phyloP scores from a whole-genome alignment of 1,284 basidiomycete genomes.

The Cutaneotrichosporon arboriforme region DNA sequence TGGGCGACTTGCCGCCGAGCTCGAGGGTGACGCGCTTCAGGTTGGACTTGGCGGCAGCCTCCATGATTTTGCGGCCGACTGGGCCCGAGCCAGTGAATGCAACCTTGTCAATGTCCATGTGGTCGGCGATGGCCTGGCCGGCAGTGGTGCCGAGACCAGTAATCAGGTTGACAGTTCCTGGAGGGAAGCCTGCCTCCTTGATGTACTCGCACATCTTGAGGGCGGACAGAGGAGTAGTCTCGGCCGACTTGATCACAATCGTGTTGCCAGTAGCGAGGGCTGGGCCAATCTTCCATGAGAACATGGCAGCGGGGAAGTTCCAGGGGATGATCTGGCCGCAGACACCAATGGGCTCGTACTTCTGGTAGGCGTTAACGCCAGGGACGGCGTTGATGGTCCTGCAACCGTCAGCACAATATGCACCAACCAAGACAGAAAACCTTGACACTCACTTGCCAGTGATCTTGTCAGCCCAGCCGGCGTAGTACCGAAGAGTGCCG shows the following conservation, averaged over 20 bases:
- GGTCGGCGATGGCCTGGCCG: constrained; percentile 56
- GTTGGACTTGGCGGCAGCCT: constrained; percentile 71
- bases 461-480: constrained; percentile 61
- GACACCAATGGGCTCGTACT: constrained; percentile 91
- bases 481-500: constrained; percentile 62
- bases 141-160: constrained; percentile 61
- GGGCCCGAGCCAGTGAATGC: constrained; percentile 56
- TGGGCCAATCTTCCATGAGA: constrained; percentile 81
- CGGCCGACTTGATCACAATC: constrained; percentile 49
- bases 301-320: constrained; percentile 62
- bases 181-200: constrained; percentile 77
- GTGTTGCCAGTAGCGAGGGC: constrained; percentile 62
- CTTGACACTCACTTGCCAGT: constrained; percentile 54
- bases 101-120: constrained; percentile 67
- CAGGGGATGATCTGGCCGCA: constrained; percentile 72
- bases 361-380: constrained; percentile 63
- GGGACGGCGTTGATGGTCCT: constrained; percentile 15
- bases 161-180: constrained; percentile 79
- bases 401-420: not conserved
- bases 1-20: constrained; percentile 48
- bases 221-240: constrained; percentile 79
- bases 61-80: constrained; percentile 77
- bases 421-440: too few species aligned
- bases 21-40: constrained; percentile 59
- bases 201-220: constrained; percentile 58